These are phyloP conservation scores for Sarcomyxa edulis DNA, from an alignment of 768 basidiomycete species.

Conservation along the genomic window DNA sequence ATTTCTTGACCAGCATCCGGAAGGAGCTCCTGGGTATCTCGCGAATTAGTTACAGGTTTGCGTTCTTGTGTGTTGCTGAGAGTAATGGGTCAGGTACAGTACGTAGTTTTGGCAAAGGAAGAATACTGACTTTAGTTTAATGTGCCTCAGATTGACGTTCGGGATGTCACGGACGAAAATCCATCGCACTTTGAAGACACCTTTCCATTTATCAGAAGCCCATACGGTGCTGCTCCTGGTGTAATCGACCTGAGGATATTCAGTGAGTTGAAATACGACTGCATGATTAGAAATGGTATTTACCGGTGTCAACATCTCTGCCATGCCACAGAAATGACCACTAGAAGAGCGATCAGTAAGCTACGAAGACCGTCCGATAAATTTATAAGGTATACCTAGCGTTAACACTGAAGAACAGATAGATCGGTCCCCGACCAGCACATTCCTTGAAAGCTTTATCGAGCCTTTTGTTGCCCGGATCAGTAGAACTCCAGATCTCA, in stretches of 20 bases:
- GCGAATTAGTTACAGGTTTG: slow-evolving; percentile 96
- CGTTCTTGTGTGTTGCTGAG: slow-evolving; percentile 92
- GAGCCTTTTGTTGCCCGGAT: slow-evolving; percentile 94
- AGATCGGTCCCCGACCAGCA: slow-evolving; percentile 89
- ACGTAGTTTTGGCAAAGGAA: background rate
- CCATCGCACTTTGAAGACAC: slow-evolving; percentile 98
- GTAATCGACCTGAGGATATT: slow-evolving; percentile 69
- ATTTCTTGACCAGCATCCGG: slow-evolving; percentile 97
- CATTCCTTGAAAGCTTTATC: slow-evolving; percentile 97
- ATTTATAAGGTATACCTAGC: slow-evolving; percentile 47
- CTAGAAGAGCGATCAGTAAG: slow-evolving; percentile 32
- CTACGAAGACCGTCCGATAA: slow-evolving; percentile 2
- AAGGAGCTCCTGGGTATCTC: slow-evolving; percentile 95
- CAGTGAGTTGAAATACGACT: slow-evolving; percentile 3
- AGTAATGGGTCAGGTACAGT: slow-evolving; percentile 11
- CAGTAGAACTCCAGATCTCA: slow-evolving; percentile 97
- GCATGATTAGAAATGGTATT: slow-evolving; percentile 14
- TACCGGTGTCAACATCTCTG: slow-evolving; percentile 94
- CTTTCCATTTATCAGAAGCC: slow-evolving; percentile 99
- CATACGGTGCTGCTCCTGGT: slow-evolving; percentile 93
- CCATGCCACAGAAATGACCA: slow-evolving; percentile 98
- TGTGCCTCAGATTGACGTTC: slow-evolving; percentile 84
- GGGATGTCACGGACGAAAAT: slow-evolving; percentile 96
- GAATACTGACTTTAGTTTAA: slow-evolving; percentile 68
- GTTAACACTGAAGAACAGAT: slow-evolving; percentile 98